These are phyloP conservation scores for Soucietia sequanensis DNA, from an alignment of 805 yeast genomes.

Conservation along the genomic window DNA sequence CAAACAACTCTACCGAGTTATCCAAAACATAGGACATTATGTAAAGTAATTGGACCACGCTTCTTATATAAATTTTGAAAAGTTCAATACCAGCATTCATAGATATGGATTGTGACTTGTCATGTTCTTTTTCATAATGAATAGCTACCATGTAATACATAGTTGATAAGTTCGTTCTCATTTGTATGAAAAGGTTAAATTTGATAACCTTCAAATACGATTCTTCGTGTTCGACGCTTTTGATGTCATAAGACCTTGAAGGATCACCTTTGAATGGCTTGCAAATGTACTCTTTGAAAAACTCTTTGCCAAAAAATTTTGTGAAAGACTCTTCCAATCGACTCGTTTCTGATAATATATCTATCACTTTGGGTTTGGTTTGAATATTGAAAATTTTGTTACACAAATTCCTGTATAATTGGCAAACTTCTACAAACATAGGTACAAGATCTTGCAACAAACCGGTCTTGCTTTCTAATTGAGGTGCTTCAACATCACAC, in stretches of 20 bases:
- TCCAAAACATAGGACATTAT: slow-evolving; percentile 44
- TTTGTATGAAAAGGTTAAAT: slow-evolving; percentile 33
- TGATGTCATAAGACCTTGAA: slow-evolving; percentile 13
- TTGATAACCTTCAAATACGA: slow-evolving; percentile 33
- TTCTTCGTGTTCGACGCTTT: slow-evolving; percentile 25
- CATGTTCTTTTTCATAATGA: slow-evolving; percentile 36
- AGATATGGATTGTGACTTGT: slow-evolving; percentile 24
- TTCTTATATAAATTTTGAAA: slow-evolving; percentile 39
- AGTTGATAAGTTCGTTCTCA: slow-evolving; percentile 39
- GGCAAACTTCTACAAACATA: slow-evolving; percentile 13
- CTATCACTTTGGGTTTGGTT: slow-evolving; percentile 32
- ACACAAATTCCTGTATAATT: slow-evolving; percentile 28
- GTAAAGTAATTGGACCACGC: slow-evolving; percentile 41
- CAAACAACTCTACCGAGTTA: slow-evolving; percentile 41
- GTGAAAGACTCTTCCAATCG: slow-evolving; percentile 33
- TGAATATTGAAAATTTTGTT: slow-evolving; percentile 24
- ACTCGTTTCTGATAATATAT: slow-evolving; percentile 34
- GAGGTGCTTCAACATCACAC: slow-evolving; percentile 34
- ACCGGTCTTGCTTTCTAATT: slow-evolving; percentile 12
- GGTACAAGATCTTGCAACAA: slow-evolving; percentile 8
- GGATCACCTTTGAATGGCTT: slow-evolving; percentile 17
- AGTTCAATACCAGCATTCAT: slow-evolving; percentile 41
- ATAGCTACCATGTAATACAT: slow-evolving; percentile 41
- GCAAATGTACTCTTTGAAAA: slow-evolving; percentile 38
- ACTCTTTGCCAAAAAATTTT: slow-evolving; percentile 40